Conservation (phyloP, 2,329 filamentous ascomycete species). For the Exophiala viscosa region DNA sequence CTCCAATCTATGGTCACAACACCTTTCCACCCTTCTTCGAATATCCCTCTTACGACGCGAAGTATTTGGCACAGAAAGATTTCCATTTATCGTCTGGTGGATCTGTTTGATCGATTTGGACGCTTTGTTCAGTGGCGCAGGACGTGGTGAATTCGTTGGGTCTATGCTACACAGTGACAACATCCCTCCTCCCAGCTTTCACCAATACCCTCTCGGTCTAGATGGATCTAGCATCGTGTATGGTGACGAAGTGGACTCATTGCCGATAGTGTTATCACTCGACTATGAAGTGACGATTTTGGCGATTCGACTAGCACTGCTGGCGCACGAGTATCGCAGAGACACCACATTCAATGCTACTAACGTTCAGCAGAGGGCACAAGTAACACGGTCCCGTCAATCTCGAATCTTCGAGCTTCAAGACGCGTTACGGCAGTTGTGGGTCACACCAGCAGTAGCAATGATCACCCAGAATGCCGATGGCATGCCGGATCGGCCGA, state of each 20-base stretch:
- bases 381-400: constrained; percentile 29
- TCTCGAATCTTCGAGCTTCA: constrained; percentile 37
- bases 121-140: constrained; percentile 51
- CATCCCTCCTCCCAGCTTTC: constrained; percentile 41
- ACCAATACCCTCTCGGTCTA: constrained; percentile 37
- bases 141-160: constrained; percentile 49
- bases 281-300: constrained; percentile 45
- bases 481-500: constrained; percentile 35
- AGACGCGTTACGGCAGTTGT: constrained; percentile 37
- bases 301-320: constrained; percentile 44
- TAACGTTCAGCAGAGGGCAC: constrained; percentile 24
- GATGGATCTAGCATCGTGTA: constrained; percentile 37
- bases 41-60: constrained; percentile 48
- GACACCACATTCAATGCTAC: constrained; percentile 30
- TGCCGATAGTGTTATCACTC: constrained; percentile 43
- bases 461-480: constrained; percentile 37
- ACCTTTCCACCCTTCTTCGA: constrained; percentile 50
- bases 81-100: constrained; percentile 53
- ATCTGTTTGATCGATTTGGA: constrained; percentile 55
- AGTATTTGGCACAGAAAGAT: constrained; percentile 44
- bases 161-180: constrained; percentile 47
- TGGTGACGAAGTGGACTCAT: constrained; percentile 36
- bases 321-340: constrained; percentile 40
- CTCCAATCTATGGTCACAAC: constrained; percentile 53
- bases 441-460: constrained; percentile 37